Evolutionary conservation across 345 rosid genomes (phyloP).

Genomic region (Syzygium aqueum): DNA sequence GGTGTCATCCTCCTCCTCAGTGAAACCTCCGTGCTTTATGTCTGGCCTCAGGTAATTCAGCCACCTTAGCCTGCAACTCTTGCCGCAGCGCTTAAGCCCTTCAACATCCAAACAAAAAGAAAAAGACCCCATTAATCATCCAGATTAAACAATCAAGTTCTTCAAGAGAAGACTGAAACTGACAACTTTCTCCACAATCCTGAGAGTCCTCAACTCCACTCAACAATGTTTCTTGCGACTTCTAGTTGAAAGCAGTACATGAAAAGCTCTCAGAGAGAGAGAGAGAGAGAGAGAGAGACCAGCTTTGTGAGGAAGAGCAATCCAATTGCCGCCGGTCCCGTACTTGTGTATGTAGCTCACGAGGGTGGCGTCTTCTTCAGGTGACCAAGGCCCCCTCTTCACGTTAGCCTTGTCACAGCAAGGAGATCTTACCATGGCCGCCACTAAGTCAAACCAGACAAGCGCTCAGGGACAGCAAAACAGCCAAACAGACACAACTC

Average conservation of each 20-base stretch:
- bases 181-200: not conserved
- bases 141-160: not conserved
- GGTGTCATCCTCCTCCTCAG: constrained; percentile 30
- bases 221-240: not conserved
- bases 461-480: not conserved
- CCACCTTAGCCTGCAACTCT: constrained; percentile 38
- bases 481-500: not conserved
- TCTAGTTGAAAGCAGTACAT: not conserved
- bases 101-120: not conserved
- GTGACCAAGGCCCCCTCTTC: constrained; percentile 27
- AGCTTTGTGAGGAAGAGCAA: constrained; percentile 10
- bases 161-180: not conserved
- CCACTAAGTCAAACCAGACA: not conserved
- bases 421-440: constrained; percentile 21
- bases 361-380: constrained; percentile 23
- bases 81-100: constrained; percentile 28
- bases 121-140: constrained; percentile 1
- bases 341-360: constrained; percentile 3
- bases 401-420: constrained; percentile 21
- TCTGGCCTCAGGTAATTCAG: constrained; percentile 30
- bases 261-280: not conserved
- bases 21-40: constrained; percentile 28
- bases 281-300: not conserved
- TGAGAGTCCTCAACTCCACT: not conserved
- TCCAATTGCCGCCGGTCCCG: constrained; percentile 27